These are phyloP conservation scores for Calonectria naviculata DNA, from an alignment of 2,329 filamentous ascomycete genomes.

Conservation along the genomic window DNA sequence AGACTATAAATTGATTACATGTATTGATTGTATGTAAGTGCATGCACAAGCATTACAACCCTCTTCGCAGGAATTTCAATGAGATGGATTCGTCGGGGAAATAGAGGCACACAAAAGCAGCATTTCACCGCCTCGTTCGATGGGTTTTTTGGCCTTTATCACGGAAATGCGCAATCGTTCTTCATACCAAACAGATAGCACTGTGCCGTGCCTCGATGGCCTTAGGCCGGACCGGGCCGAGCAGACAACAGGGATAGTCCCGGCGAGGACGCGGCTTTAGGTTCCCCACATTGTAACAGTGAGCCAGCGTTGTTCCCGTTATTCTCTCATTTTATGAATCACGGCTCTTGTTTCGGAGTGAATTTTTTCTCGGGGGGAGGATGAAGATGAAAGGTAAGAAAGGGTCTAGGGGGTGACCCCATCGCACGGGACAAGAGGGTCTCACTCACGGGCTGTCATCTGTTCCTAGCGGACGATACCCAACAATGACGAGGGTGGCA, in stretches of 20 bases:
- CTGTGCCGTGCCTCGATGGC: background rate
- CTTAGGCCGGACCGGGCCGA: conserved; percentile 38
- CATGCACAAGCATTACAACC: too few species aligned
- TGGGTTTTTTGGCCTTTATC: background rate
- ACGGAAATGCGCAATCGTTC: background rate
- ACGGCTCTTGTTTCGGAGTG: background rate
- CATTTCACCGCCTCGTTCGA: background rate
- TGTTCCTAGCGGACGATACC: conserved; percentile 3
- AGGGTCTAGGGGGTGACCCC: background rate
- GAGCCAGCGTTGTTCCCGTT: background rate
- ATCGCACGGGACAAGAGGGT: background rate
- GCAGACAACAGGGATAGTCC: conserved; percentile 22
- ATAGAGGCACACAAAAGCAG: background rate
- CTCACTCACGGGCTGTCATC: conserved; percentile 9
- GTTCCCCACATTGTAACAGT: conserved; percentile 20
- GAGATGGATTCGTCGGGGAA: background rate
- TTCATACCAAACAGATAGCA: background rate
- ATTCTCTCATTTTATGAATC: background rate
- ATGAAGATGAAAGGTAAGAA: background rate
- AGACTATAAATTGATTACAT: too few species aligned
- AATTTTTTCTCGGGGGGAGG: background rate
- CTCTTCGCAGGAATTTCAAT: background rate
- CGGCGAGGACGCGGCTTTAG: conserved; percentile 25
- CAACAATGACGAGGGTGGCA: conserved; percentile 11
- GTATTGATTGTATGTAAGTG: too few species aligned